A percentile compares a stretch with the other conserved stretches of the same genome.
Conservation (phyloP, 169 alveolate genomes). For the Eimeria necatrix region DNA sequence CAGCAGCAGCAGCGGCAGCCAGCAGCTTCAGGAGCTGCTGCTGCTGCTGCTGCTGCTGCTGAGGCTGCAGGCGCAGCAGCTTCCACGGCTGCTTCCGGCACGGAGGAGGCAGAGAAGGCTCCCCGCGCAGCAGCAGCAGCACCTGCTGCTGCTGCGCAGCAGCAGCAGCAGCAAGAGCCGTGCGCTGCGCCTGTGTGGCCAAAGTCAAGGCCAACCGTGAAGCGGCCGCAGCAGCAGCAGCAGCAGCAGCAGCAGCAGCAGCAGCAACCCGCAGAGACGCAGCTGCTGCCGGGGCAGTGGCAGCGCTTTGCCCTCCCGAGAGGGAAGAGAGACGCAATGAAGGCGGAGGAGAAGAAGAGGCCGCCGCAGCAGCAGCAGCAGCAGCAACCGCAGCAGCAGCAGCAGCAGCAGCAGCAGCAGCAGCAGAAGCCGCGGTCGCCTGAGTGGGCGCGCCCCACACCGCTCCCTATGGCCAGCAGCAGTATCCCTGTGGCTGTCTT, state of each 20-base stretch:
- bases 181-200: background rate
- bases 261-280: constrained; percentile 8
- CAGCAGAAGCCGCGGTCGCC: background rate
- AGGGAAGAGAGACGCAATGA: constrained; percentile 35
- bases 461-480: background rate
- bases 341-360: constrained; percentile 42
- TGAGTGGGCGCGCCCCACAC: background rate
- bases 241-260: background rate
- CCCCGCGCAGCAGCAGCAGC: background rate
- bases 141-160: background rate
- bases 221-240: background rate
- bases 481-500: background rate
- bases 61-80: background rate
- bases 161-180: background rate
- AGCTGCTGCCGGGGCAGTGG: constrained; percentile 59
- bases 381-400: background rate
- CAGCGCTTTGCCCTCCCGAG: constrained; percentile 68
- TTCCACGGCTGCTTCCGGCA: background rate
- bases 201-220: background rate
- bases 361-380: constrained; percentile 51
- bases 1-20: too few species aligned
- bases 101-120: background rate
- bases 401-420: background rate
- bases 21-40: background rate
- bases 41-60: background rate